Evolutionary conservation across 306 rosid genomes (phyloP).

Genomic region (Rosa rugosa): DNA sequence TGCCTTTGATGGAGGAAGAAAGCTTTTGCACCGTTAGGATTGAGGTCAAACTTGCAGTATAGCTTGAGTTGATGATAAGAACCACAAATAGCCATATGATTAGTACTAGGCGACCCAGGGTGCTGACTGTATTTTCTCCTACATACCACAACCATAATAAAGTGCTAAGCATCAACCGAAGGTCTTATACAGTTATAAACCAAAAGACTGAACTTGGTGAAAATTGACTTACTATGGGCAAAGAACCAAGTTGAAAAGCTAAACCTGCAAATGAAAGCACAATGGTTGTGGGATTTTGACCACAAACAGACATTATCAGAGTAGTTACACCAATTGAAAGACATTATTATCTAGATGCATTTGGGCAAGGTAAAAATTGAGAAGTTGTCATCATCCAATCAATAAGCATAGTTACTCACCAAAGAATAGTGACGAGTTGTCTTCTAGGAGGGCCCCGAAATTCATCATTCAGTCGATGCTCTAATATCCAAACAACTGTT

Average conservation of each 20-base stretch:
- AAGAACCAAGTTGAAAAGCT: conserved; percentile 72
- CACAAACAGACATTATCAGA: not conserved
- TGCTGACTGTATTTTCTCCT: conserved; percentile 95
- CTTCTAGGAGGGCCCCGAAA: conserved; percentile 91
- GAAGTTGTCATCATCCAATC: not conserved
- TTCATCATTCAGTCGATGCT: conserved; percentile 86
- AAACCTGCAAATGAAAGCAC: conserved; percentile 42
- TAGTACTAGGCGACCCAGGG: conserved; percentile 80
- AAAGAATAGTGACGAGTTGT: conserved; percentile 68
- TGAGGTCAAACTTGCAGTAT: conserved; percentile 95
- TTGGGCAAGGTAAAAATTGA: too few species aligned
- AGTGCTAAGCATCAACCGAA: conserved; percentile 24
- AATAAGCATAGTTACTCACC: conserved; percentile 43
- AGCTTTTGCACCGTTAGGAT: conserved; percentile 93
- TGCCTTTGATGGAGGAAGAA: conserved; percentile 74
- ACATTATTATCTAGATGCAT: not conserved
- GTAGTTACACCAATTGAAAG: conserved; percentile 7
- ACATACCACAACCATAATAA: conserved; percentile 11
- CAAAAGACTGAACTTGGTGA: not conserved
- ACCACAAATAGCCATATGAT: conserved; percentile 91
- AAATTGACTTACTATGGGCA: conserved; percentile 72
- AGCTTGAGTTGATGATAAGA: conserved; percentile 90
- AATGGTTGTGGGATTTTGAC: not conserved
- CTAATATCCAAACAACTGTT: conserved; percentile 88
- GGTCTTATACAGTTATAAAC: not conserved